These are phyloP conservation scores for Mercurialis annua DNA, from an alignment of 345 rosid genomes.

Conservation along the genomic window DNA sequence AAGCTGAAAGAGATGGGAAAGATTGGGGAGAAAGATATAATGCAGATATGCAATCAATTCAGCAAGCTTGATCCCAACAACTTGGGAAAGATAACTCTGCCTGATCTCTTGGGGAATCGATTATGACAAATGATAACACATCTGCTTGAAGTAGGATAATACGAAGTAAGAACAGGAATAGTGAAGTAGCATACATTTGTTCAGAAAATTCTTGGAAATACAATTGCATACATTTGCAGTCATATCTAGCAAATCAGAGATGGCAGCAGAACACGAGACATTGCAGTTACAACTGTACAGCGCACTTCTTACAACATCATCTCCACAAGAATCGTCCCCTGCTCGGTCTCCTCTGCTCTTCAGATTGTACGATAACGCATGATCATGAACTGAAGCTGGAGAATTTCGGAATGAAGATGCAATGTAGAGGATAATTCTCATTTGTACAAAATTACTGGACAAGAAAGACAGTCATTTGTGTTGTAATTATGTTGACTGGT, in stretches of 20 bases:
- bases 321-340: too few relatives aligned
- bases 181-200: too few relatives aligned
- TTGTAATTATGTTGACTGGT: too few relatives aligned
- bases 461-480: too few relatives aligned
- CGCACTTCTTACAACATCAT: neutral
- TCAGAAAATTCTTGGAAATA: neutral
- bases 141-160: neutral
- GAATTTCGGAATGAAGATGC: too few relatives aligned
- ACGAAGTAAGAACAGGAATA: neutral
- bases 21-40: constrained; percentile 55
- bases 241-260: neutral
- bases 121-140: constrained; percentile 8
- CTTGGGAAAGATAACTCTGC: constrained; percentile 55
- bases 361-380: neutral
- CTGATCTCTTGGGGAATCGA: constrained; percentile 40
- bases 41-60: constrained; percentile 54
- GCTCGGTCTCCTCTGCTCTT: too few relatives aligned
- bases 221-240: neutral
- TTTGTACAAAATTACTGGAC: too few relatives aligned
- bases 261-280: neutral
- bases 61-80: constrained; percentile 58
- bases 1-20: constrained; percentile 78
- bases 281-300: constrained; percentile 2
- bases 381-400: neutral
- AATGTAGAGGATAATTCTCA: too few relatives aligned